A percentile compares a stretch with the other conserved stretches of the same genome.
phyloP scores from a whole-genome alignment of 2,329 filamentous ascomycete genomes.

The Penicillium capsulatum region DNA sequence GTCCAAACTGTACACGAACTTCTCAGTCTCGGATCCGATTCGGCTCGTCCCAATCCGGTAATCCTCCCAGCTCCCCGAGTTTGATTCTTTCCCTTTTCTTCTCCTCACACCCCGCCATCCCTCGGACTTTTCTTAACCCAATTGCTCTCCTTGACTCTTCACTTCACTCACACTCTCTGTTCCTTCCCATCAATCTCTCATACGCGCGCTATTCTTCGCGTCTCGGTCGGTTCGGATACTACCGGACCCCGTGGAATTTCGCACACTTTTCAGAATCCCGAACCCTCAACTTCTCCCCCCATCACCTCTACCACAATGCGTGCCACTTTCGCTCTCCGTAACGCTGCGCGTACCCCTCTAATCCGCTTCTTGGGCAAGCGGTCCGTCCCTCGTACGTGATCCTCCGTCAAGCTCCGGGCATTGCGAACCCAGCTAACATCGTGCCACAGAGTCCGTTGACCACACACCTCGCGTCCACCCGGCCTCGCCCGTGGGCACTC shows the following conservation, averaged over 20 bases:
- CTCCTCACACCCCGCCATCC: slow-evolving; percentile 3
- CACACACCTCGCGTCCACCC: slow-evolving; percentile 59
- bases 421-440: slow-evolving; percentile 12
- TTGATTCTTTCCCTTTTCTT: slow-evolving; percentile 16
- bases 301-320: slow-evolving; percentile 35
- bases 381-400: slow-evolving; percentile 41
- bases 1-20: not conserved
- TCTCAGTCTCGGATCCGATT: slow-evolving; percentile 13
- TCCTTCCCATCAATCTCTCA: slow-evolving; percentile 2
- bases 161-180: not conserved
- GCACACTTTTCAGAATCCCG: slow-evolving; percentile 19
- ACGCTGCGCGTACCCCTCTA: slow-evolving; percentile 43
- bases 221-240: slow-evolving; percentile 28
- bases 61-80: slow-evolving; percentile 6
- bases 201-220: too few species aligned
- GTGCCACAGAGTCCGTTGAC: slow-evolving; percentile 39
- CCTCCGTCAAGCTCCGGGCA: not conserved
- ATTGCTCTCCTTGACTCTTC: slow-evolving; percentile 1
- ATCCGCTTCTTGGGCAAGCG: slow-evolving; percentile 51
- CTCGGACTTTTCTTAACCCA: slow-evolving; percentile 9
- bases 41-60: slow-evolving; percentile 17
- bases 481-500: slow-evolving; percentile 51
- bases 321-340: slow-evolving; percentile 40
- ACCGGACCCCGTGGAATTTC: slow-evolving; percentile 27
- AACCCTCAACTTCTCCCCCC: slow-evolving; percentile 10